Base-by-base conservation (phyloP, 495 filamentous ascomycete genomes). In the Hyaloscypha variabilis region DNA sequence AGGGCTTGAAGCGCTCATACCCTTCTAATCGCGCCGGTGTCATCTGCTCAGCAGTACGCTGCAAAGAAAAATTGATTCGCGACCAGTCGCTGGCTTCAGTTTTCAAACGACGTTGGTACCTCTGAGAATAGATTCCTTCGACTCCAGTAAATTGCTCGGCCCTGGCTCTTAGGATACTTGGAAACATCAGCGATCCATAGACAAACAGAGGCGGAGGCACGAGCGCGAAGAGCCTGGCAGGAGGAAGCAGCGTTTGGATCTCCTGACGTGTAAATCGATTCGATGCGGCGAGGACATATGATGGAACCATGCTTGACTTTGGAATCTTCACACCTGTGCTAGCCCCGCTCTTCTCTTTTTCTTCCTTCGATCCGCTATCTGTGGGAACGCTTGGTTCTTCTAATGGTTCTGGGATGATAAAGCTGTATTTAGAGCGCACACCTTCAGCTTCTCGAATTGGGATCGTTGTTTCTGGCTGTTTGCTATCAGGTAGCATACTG, bases 241-340 rank as follows among this genome's bases (percentile, higher is more conserved):
- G 17, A 24, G 19, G 49, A 24, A 24, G 23, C 19, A 52, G 17
- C 17, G 17, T 24, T n/a, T 24, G 49, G 49, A 52, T 52, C 49
- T 52, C 49, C 17, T 52, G 49, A 24, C 49, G 19, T 52, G 49
- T 52, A 52, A 52, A 52, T 52, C 49, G 49, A 52, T 52, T 52
- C 6, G 49, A 52, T n/a, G 19, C 49, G 23, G 49, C 49, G 17
- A 52, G 49, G 49, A 52, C 4, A 52, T 52, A 52, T 19, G 49
- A 52, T n/a, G 49, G 49, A n/a, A 24, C 49, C 49, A 52, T 52
- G 19, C 19, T n/a, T 24, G 49, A n/a, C 23, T 52, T 52, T 52
- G 49, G 49, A 24, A 52, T n/a, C n/a, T n/a, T n/a, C 17, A 52
- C 19, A 52, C 49, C 31, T 13, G 31, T 36, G 31, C 31, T 36